These are phyloP conservation scores for Lolium rigidum DNA, from an alignment of 176 grass and related monocot species.

Conservation along the genomic window DNA sequence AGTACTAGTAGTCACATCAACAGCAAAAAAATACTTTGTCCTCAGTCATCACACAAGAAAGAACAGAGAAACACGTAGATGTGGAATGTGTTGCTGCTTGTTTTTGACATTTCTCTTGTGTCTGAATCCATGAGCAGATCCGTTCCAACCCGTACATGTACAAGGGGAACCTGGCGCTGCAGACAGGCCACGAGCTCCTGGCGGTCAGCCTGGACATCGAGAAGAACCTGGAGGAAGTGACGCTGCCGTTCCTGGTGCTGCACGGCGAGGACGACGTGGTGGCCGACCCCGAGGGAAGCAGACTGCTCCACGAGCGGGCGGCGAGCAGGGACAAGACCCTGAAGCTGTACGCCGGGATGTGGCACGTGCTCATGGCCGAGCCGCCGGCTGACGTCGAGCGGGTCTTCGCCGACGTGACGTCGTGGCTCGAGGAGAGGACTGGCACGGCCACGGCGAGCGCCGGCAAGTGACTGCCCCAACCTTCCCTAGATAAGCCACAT, in stretches of 20 bases:
- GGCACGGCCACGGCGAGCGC: background rate
- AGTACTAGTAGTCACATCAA: conserved; percentile 33
- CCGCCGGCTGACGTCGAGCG: conserved; percentile 49
- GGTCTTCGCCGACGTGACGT: conserved; percentile 63
- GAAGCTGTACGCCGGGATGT: conserved; percentile 80
- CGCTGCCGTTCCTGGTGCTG: conserved; percentile 71
- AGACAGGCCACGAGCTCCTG: conserved; percentile 67
- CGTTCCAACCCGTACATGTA: conserved; percentile 66
- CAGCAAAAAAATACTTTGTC: background rate
- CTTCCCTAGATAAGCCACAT: too few species aligned
- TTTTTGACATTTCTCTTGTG: background rate
- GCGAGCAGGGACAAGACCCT: conserved; percentile 67
- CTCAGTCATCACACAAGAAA: background rate
- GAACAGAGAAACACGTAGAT: background rate
- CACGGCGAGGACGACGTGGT: conserved; percentile 64
- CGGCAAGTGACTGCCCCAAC: background rate
- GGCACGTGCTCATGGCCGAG: conserved; percentile 68
- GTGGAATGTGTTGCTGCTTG: background rate
- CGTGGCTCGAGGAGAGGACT: conserved; percentile 54
- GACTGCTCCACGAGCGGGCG: conserved; percentile 62
- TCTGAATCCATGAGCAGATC: conserved; percentile 37
- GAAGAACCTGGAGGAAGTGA: conserved; percentile 64
- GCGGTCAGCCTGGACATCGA: conserved; percentile 54
- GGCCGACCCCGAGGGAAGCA: conserved; percentile 58
- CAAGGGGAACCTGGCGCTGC: conserved; percentile 56